phyloP scores from a whole-genome alignment of 176 grass and related monocot species.

The Bolboschoenus planiculmis region DNA sequence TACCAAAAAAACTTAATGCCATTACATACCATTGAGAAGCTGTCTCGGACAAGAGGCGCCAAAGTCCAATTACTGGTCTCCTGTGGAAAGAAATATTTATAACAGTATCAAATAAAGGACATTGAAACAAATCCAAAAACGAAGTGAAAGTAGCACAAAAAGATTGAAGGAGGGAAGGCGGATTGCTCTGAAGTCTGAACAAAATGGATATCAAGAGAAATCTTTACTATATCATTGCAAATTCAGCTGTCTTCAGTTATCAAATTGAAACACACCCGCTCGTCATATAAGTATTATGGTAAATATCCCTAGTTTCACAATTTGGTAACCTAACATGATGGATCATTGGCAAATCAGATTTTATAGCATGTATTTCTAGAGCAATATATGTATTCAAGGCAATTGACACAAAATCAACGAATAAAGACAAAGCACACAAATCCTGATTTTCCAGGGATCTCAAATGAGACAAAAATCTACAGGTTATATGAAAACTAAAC shows the following conservation, averaged over 20 bases:
- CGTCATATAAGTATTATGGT: not conserved
- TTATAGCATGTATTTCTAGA: not conserved
- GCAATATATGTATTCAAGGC: not conserved
- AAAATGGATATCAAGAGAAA: not conserved
- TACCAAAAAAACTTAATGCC: not conserved
- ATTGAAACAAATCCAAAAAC: not conserved
- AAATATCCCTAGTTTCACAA: not conserved
- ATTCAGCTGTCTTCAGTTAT: not conserved
- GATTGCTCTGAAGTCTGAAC: not conserved
- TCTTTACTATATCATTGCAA: not conserved
- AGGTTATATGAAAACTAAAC: not conserved
- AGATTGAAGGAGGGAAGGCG: not conserved
- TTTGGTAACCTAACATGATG: not conserved
- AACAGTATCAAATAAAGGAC: not conserved
- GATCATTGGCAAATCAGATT: not conserved
- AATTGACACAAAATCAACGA: not conserved
- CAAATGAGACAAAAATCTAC: not conserved
- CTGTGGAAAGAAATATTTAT: slow-evolving; percentile 27
- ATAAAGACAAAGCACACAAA: not conserved
- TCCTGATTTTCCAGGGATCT: not conserved
- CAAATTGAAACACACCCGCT: not conserved
- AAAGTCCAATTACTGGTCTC: slow-evolving; percentile 73
- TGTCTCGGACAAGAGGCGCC: slow-evolving; percentile 57
- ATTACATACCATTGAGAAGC: slow-evolving; percentile 75
- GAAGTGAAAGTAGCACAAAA: not conserved